These are phyloP conservation scores for Groenewaldozyma salmanticensis DNA, from an alignment of 805 yeast genomes.

Conservation along the genomic window DNA sequence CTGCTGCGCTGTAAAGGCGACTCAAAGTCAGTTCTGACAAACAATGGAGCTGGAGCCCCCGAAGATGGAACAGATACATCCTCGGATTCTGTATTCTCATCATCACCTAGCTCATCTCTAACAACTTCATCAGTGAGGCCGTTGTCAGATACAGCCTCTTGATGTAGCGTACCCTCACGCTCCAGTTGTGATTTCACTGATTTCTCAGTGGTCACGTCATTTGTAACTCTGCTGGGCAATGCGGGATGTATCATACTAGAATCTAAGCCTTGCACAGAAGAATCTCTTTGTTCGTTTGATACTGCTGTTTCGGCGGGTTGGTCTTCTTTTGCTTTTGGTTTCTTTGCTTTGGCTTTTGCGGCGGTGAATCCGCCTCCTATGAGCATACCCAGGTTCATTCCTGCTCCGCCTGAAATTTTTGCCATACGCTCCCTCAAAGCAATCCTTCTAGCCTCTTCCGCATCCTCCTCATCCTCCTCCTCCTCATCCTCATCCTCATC, in stretches of 20 bases:
- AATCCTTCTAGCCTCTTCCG: conserved; percentile 51
- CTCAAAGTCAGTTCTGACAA: not conserved
- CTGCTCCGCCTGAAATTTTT: conserved; percentile 78
- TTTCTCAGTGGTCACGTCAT: no score
- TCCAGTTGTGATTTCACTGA: not conserved
- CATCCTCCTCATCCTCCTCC: conserved; percentile 31
- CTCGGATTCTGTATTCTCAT: conserved; percentile 22
- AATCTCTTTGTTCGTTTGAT: no score
- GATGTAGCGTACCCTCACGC: not conserved
- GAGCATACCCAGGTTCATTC: conserved; percentile 26
- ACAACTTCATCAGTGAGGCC: conserved; percentile 3
- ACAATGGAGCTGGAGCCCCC: conserved; percentile 1
- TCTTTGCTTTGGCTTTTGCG: conserved; percentile 7
- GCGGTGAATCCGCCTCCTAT: conserved; percentile 21
- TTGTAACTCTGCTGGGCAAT: no score
- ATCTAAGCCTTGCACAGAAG: no score
- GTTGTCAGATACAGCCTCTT: not conserved
- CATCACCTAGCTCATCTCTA: conserved; percentile 19
- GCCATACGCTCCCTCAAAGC: conserved; percentile 92
- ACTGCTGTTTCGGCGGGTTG: conserved; percentile 4
- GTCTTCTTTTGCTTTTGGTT: conserved; percentile 5
- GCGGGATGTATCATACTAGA: no score
- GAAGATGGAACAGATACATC: conserved; percentile 6
- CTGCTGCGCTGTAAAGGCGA: not conserved
- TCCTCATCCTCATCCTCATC: conserved; percentile 25